Conservation (phyloP, 2,329 filamentous ascomycete species). For the Zasmidium citrigriseum region DNA sequence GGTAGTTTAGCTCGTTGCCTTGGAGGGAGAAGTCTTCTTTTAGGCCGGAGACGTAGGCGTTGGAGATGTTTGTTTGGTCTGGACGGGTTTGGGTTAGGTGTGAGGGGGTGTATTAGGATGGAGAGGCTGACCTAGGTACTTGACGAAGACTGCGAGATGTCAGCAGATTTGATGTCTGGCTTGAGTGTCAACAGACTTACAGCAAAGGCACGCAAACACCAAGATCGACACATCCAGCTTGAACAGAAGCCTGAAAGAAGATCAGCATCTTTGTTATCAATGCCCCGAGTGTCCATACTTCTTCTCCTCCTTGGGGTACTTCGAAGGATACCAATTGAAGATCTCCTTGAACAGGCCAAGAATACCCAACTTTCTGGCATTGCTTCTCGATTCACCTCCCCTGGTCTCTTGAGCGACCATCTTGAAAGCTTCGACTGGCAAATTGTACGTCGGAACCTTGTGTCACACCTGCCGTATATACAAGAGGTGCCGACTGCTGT, state of each 20-base stretch:
- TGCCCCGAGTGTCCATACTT: constrained; percentile 1
- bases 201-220: constrained; percentile 3
- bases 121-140: constrained; percentile 6
- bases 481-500: not conserved
- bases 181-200: not conserved
- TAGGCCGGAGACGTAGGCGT: constrained; percentile 47
- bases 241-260: constrained; percentile 10
- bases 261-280: not conserved
- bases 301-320: constrained; percentile 7
- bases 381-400: too few relatives aligned
- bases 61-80: constrained; percentile 44
- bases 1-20: constrained; percentile 42
- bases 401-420: too few relatives aligned
- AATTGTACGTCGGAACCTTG: too few relatives aligned
- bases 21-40: constrained; percentile 40
- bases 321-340: constrained; percentile 13
- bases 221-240: constrained; percentile 17
- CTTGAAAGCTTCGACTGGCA: too few relatives aligned
- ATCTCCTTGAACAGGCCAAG: constrained; percentile 10
- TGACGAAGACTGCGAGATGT: constrained; percentile 5
- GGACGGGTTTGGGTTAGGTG: too few relatives aligned
- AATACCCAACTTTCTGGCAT: not conserved
- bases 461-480: not conserved
- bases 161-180: not conserved
- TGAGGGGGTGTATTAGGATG: constrained; percentile 19